Conservation (phyloP, 371 early-diverging fungal species). For the Mortierella sp. region DNA sequence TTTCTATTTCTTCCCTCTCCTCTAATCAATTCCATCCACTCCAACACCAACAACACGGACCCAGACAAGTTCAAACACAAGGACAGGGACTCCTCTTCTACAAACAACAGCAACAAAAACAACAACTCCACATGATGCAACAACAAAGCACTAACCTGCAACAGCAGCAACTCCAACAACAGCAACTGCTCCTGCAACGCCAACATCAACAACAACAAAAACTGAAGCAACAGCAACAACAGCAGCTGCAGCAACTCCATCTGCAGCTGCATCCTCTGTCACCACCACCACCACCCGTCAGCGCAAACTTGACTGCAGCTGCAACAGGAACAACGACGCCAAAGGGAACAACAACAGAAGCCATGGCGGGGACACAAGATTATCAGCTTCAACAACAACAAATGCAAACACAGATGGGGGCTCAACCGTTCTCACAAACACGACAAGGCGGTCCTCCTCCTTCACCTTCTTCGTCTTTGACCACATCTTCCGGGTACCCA, state of each 20-base stretch:
- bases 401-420: background rate
- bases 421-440: background rate
- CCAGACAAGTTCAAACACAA: background rate
- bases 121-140: background rate
- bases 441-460: background rate
- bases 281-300: too few relatives aligned
- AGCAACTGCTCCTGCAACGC: slow-evolving; percentile 14
- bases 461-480: background rate
- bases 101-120: background rate
- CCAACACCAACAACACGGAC: background rate
- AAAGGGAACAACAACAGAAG: too few relatives aligned
- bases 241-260: slow-evolving; percentile 11
- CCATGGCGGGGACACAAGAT: background rate
- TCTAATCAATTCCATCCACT: background rate
- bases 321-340: background rate
- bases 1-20: background rate
- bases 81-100: background rate
- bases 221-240: slow-evolving; percentile 1
- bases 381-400: background rate
- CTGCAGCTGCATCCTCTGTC: background rate
- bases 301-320: too few relatives aligned
- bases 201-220: slow-evolving; percentile 21
- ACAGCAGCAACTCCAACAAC: slow-evolving; percentile 16
- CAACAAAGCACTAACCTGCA: background rate
- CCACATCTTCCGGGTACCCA: background rate